Evolutionary conservation across 176 grass and related monocot genomes (phyloP), one percentile per base, ranked within the genome.

Genomic region (Musa schizocarpa): DNA sequence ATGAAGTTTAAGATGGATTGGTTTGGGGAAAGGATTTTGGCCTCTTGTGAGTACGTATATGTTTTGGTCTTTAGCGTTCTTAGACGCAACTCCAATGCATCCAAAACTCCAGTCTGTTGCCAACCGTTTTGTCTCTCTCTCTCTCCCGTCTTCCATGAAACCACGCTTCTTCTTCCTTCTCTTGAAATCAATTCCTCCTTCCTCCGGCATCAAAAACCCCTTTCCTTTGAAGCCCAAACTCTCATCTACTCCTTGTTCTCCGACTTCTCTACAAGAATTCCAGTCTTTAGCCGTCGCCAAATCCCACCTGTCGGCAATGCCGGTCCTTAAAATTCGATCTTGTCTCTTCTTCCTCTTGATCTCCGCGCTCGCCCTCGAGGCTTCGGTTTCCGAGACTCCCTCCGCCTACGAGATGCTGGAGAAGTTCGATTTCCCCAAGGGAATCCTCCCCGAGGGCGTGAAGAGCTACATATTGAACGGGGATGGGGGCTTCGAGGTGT

Each of bases 361-460:
- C 69, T 29, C 51, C 8, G 25, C 9, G 77, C 19, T 71, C 54
- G 11, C 56, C 12, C 26, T 27, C 17, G 23, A 12, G 12, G 11
- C 62, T 21, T 34, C 22, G 20, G 57, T 3, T 21, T 22, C 73
- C 22, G 72, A 67, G 23, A 29, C 52, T 6, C 81, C 72, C 14
- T 72, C 81, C 22, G 81, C 77, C 55, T 87, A 87, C 69, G 81
- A 87, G 57, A 87, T 87, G 85, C 54, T 87, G 14, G 76, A 83
- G 72, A 76, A 72, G 23, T 87, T 80, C 73, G 48, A 80, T 23
- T 87, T 87, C 56, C 85, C 85, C 14, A 87, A 79, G 65, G 85
- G 81, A 24, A 80, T 87, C 51, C 85, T 87, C 63, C 85, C 85
- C 2, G 68, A 61, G 21, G 80, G 85, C 50, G 80, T 76, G 52